Evolutionary conservation across 768 basidiomycete species (phyloP).

Genomic region (Termitomyces sp.): DNA sequence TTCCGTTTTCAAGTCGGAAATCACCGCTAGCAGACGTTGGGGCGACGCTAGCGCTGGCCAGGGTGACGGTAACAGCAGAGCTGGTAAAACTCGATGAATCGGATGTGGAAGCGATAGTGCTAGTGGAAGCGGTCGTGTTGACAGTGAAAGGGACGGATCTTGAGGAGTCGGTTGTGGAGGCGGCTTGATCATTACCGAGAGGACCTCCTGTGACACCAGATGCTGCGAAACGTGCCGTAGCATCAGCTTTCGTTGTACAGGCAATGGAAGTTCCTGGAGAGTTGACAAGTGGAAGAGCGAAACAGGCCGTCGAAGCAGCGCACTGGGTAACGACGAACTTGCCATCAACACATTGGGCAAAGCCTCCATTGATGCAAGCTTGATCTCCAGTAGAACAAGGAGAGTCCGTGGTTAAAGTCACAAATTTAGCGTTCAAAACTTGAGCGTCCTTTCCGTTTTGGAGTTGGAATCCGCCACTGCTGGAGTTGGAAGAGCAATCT

Average conservation of each 20-base stretch:
- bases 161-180: not conserved
- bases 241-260: slow-evolving; percentile 36
- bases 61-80: not conserved
- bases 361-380: slow-evolving; percentile 39
- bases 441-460: slow-evolving; percentile 37
- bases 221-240: slow-evolving; percentile 30
- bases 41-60: not conserved
- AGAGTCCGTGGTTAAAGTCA: slow-evolving; percentile 30
- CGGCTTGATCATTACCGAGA: slow-evolving; percentile 9
- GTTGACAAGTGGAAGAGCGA: slow-evolving; percentile 42
- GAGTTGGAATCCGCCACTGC: slow-evolving; percentile 19
- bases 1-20: slow-evolving; percentile 43
- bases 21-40: slow-evolving; percentile 16
- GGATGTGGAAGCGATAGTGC: slow-evolving; percentile 4
- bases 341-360: slow-evolving; percentile 50
- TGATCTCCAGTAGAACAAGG: slow-evolving; percentile 38
- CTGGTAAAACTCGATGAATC: not conserved
- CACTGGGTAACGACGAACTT: slow-evolving; percentile 28
- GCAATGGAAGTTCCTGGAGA: slow-evolving; percentile 37
- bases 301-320: slow-evolving; percentile 27
- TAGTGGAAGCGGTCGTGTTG: slow-evolving; percentile 14
- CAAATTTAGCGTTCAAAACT: slow-evolving; percentile 37
- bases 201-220: slow-evolving; percentile 30
- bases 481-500: not conserved
- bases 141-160: slow-evolving; percentile 5